Percentiles rank a stretch among this genome's conserved stretches.
These are phyloP conservation scores for Coniochaeta sp. DNA, from an alignment of 2,329 filamentous ascomycete genomes.

Conservation along the genomic window DNA sequence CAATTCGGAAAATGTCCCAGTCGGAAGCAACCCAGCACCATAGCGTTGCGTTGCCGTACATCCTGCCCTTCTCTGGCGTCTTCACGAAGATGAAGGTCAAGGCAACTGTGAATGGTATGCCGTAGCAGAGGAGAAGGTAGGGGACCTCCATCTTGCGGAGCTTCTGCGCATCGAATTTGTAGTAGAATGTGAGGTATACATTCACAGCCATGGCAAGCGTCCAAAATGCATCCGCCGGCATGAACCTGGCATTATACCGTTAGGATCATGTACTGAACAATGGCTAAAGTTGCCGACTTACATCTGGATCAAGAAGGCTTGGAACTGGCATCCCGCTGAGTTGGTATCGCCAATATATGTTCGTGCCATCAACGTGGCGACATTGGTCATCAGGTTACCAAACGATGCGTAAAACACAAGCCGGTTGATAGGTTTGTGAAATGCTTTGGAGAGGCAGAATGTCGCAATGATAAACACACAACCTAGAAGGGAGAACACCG, in stretches of 20 bases:
- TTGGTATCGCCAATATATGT: constrained; percentile 43
- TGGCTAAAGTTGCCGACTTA: constrained; percentile 32
- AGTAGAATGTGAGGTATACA: constrained; percentile 75
- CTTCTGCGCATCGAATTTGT: constrained; percentile 58
- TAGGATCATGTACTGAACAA: constrained; percentile 5
- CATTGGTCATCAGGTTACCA: constrained; percentile 72
- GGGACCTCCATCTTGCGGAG: constrained; percentile 62
- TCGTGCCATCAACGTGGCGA: constrained; percentile 67
- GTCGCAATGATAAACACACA: constrained; percentile 66
- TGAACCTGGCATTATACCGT: constrained; percentile 51
- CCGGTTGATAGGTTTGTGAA: constrained; percentile 82
- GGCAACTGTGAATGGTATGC: constrained; percentile 62
- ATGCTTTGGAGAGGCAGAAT: constrained; percentile 59
- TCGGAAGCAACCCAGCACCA: constrained; percentile 72
- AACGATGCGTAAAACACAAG: constrained; percentile 78
- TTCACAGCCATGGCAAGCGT: constrained; percentile 78
- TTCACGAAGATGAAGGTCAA: constrained; percentile 59
- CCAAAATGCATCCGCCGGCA: constrained; percentile 70
- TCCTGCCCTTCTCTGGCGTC: constrained; percentile 39
- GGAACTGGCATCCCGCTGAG: constrained; percentile 59
- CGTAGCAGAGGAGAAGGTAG: constrained; percentile 66
- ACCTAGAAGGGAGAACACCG: constrained; percentile 63
- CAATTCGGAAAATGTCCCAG: constrained; percentile 67
- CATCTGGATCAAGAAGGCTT: constrained; percentile 79
- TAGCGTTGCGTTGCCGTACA: constrained; percentile 69